phyloP scores from a whole-genome alignment of 2,329 filamentous ascomycete genomes.

The Calonectria hawksworthii region DNA sequence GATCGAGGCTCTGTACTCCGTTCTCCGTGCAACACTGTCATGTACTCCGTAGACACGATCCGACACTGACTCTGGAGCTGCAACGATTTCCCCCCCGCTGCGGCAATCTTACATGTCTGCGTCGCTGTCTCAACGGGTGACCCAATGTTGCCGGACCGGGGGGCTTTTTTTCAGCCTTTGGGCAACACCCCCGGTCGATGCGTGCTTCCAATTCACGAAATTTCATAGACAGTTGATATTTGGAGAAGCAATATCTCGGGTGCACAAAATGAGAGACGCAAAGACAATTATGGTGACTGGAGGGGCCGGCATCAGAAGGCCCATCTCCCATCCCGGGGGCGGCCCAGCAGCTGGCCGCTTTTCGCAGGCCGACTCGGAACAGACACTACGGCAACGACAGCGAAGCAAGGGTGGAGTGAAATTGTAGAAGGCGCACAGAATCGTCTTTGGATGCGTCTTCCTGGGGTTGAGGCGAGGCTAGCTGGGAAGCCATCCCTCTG shows the following conservation, averaged over 20 bases:
- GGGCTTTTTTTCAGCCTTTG: conserved; percentile 3
- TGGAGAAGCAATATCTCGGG: conserved; percentile 14
- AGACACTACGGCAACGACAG: conserved; percentile 14
- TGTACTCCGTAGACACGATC: conserved; percentile 3
- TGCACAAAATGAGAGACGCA: conserved; percentile 3
- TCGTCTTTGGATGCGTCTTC: conserved; percentile 1
- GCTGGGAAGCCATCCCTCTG: conserved; percentile 6
- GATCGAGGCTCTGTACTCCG: conserved; percentile 13
- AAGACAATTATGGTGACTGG: not conserved
- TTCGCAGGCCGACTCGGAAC: not conserved
- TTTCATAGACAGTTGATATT: conserved; percentile 13
- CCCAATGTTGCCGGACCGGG: conserved; percentile 36
- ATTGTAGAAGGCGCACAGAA: conserved; percentile 11
- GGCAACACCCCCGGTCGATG: not conserved
- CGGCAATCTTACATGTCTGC: conserved; percentile 31
- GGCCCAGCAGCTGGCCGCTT: conserved; percentile 7
- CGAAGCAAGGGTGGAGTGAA: conserved; percentile 12
- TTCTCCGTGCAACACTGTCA: conserved; percentile 11
- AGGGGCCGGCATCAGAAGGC: not conserved
- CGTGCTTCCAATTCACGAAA: conserved; percentile 19
- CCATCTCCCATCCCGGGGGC: not conserved
- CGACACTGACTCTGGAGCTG: not conserved
- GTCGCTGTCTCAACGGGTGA: conserved; percentile 43
- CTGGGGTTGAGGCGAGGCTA: conserved; percentile 17
- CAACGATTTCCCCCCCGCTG: conserved; percentile 12